Base-by-base conservation (phyloP, 192 early-diverging fungal species). In the Coemansia sp. region DNA sequence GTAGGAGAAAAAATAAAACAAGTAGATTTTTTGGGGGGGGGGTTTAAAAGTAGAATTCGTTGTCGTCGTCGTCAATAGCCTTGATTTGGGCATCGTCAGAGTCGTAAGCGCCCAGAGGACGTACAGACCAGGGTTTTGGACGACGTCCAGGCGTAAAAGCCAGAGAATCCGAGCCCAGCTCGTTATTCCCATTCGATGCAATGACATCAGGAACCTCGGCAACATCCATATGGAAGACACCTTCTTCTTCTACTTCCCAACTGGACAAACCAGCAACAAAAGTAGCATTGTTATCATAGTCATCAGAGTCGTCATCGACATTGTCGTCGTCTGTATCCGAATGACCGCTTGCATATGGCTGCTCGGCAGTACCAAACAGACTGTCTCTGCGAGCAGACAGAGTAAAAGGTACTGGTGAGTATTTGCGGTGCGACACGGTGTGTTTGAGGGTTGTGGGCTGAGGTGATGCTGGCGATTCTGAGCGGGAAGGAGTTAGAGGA, bases 61-160 rank as follows among this genome's bases (percentile, higher is more conserved):
- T 70, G 69, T 81, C 78, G 54, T 75, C 78, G 32, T 75, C 78
- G 56, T 81, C 78, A 49, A 81, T 75, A 48, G 67, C 78, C 7
- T 63, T 67, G 50, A 81, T 66, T 61, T 81, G 78, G 1, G 73
- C 78, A 40, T 64, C 56, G n/a, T 68, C 60, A 17, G 73, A 72
- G 40, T 75, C 65, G 62, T 72, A 73, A n/a, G 61, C 28, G 42
- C 56, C 62, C 58, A 56, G 56, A 10, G 73, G 67, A 40, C 73
- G 78, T 18, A 81, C 70, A 16, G 73, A 30, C 78, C 78, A 81
- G 4, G 78, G 78, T 57, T 75, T 62, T 5, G 78, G 78, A 16
- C 72, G 72, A 29, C 63, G 61, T 12, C 49, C 68, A 17, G 63
- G 56, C 10, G 48, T 67, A 52, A 73, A 78, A 0, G 67, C 38